These are phyloP conservation scores for Inonotus hispidus DNA, from an alignment of 1,284 basidiomycete species.

Conservation along the genomic window DNA sequence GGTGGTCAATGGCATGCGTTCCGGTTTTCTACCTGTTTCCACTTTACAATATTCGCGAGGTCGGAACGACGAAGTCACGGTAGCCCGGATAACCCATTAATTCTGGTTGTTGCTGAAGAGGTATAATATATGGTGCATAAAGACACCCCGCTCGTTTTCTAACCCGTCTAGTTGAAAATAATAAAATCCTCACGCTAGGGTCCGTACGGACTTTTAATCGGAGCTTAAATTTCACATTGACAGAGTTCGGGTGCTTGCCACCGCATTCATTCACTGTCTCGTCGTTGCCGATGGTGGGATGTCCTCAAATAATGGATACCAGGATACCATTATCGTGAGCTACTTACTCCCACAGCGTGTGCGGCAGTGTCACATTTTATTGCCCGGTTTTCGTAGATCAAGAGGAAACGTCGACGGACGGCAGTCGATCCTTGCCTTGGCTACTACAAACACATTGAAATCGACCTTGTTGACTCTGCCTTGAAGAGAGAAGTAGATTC, in stretches of 20 bases:
- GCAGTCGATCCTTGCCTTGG: constrained; percentile 14
- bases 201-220: background rate
- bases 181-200: background rate
- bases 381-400: background rate
- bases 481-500: background rate
- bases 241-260: background rate
- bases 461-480: background rate
- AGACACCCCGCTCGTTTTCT: too few species aligned
- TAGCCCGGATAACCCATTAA: too few species aligned
- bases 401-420: constrained; percentile 1
- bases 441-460: background rate
- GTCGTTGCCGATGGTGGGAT: background rate
- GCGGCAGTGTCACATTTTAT: background rate
- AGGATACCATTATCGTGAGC: background rate
- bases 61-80: too few species aligned
- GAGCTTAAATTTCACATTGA: background rate
- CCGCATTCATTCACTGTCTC: background rate
- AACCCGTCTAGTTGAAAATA: too few species aligned
- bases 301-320: background rate
- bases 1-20: too few species aligned
- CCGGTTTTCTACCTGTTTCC: too few species aligned
- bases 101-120: too few species aligned
- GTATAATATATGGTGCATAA: too few species aligned
- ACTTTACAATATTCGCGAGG: too few species aligned
- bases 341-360: background rate